Conservation (phyloP, 495 filamentous ascomycete genomes). For the Entonaema liquescens region DNA sequence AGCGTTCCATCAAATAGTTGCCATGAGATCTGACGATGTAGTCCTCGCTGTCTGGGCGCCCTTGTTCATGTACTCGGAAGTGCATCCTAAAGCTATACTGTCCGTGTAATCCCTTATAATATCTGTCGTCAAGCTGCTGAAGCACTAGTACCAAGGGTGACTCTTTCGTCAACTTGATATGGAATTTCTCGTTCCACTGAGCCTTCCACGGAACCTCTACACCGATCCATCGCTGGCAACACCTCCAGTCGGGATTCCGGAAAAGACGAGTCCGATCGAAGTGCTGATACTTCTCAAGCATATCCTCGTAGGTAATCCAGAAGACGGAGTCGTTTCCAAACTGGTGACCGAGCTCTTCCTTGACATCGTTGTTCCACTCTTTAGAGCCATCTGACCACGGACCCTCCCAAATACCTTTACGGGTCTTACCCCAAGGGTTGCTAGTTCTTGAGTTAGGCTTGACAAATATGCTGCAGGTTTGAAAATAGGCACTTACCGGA, state of each 20-base stretch:
- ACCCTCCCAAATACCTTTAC: constrained; percentile 80
- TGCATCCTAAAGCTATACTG: constrained; percentile 85
- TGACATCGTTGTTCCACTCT: constrained; percentile 91
- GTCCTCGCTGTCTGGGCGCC: constrained; percentile 77
- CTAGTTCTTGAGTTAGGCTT: constrained; percentile 34
- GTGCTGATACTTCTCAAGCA: constrained; percentile 83
- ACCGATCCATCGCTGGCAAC: constrained; percentile 88
- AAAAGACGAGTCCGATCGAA: constrained; percentile 93
- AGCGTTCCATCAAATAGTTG: constrained; percentile 67
- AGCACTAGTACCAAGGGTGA: constrained; percentile 84
- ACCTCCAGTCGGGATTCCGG: constrained; percentile 76
- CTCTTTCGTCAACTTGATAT: constrained; percentile 73
- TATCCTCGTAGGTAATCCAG: constrained; percentile 79
- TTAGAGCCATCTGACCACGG: constrained; percentile 93
- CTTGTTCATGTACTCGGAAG: constrained; percentile 77
- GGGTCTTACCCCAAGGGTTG: constrained; percentile 84
- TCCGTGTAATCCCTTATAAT: constrained; percentile 83
- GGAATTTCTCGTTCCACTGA: constrained; percentile 88
- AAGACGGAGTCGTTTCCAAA: constrained; percentile 90
- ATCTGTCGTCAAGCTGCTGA: constrained; percentile 85
- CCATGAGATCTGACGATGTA: constrained; percentile 88
- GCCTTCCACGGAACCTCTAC: constrained; percentile 88
- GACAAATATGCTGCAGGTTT: not conserved
- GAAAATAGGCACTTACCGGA: constrained; percentile 45
- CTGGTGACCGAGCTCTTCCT: constrained; percentile 80